Evolutionary conservation across 2,329 filamentous ascomycete species (phyloP), one percentile per base, ranked within the genome.

Genomic region (Escovopsis sp.): DNA sequence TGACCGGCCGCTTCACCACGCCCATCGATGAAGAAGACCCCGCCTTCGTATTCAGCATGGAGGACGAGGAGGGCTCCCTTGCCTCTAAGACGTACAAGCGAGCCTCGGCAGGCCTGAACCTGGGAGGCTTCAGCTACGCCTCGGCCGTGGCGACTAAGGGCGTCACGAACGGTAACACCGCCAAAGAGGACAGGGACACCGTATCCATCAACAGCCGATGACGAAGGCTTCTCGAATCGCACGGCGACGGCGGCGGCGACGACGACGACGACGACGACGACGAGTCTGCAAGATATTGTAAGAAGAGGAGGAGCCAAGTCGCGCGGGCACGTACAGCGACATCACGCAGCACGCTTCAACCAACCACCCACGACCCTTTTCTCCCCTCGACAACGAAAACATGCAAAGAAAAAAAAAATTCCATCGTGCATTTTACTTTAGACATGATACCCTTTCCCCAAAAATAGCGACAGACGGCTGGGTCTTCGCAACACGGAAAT

Each of bases 11-110:
- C 13, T 76, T 75, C 49, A 72, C 72, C 2, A 76, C 71, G 1
- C 72, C 72, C 3, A 77, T 78, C 41, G 72, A 76, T 39, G 73
- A 77, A 48, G 73, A 78, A 45, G 71, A 77, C 37, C 62, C 69
- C 4, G 66, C 71, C 18, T 76, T 77, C 43, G 68, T 78, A 12
- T 78, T 78, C 49, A 70, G 61, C 47, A 77, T 78, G 72, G 73
- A 78, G 44, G 70, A 74, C 37, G 70, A 72, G 18, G 68, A 70
- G 16, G 70, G 74, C 23, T 57, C 65, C 16, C 57, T 65, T 27
- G 54, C 54, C 14, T 55, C 58, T 37, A 57, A 61, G 29, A 58
- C 61, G 9, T 55, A 64, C 35, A 72, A 70, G 53, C 63, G 67
- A 37, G 58, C 53, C 2, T 67, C 67, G 3, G 62, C 61, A 5